Percentiles rank a stretch among this genome's conserved stretches.
Conservation (phyloP, 108 stramenopile genomes). For the Craspedostauros australis region DNA sequence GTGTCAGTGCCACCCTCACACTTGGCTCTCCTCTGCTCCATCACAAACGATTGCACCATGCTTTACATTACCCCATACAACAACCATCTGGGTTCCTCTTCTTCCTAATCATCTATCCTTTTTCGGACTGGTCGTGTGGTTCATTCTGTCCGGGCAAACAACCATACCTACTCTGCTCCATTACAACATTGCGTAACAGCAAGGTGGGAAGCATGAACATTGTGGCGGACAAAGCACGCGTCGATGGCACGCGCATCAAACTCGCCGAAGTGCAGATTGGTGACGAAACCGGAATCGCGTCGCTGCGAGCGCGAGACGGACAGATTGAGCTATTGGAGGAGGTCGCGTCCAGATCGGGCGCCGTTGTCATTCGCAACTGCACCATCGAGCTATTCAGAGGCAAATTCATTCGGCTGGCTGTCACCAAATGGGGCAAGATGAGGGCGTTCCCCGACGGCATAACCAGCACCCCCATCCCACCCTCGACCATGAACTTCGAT, state of each 20-base stretch:
- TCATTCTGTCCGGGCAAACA: not conserved
- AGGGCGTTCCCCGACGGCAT: constrained; percentile 66
- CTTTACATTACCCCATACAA: not conserved
- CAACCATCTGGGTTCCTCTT: not conserved
- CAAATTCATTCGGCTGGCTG: constrained; percentile 66
- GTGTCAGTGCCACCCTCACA: too few relatives aligned
- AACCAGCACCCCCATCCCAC: constrained; percentile 73
- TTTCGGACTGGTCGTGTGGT: not conserved
- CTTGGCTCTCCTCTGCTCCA: too few relatives aligned
- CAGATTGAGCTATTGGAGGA: constrained; percentile 70
- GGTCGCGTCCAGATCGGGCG: constrained; percentile 45
- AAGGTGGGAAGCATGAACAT: constrained; percentile 72
- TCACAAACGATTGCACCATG: not conserved
- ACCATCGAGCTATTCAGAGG: constrained; percentile 78
- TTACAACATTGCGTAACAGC: constrained; percentile 25
- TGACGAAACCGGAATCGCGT: constrained; percentile 70
- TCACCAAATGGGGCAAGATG: constrained; percentile 88
- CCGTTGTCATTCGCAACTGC: constrained; percentile 74
- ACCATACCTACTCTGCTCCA: not conserved
- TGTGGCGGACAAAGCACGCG: constrained; percentile 75
- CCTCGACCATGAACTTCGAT: constrained; percentile 58
- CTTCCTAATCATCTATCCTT: not conserved
- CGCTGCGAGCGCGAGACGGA: constrained; percentile 75
- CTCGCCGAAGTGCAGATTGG: constrained; percentile 81
- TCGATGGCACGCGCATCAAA: constrained; percentile 70